Evolutionary conservation across 2,329 filamentous ascomycete genomes (phyloP).

Genomic region (Escovopsis sp.): DNA sequence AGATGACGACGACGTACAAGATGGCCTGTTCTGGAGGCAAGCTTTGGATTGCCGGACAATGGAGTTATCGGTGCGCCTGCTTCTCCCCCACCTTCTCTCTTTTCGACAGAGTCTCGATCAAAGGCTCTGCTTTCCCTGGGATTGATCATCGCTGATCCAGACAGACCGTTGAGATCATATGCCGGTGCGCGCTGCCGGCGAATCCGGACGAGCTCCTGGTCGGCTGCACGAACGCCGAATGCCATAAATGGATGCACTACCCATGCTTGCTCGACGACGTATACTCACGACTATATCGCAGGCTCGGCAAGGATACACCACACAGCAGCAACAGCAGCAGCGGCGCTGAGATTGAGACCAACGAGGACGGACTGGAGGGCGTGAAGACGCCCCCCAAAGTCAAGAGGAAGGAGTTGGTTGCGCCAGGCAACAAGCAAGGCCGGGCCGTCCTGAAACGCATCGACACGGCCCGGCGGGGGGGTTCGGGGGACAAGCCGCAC

Average conservation of each 20-base stretch:
- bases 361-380: too few species aligned
- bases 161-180: conserved; percentile 39
- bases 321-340: conserved; percentile 31
- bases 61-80: conserved; percentile 40
- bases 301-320: conserved; percentile 35
- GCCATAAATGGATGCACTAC: conserved; percentile 48
- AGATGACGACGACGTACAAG: conserved; percentile 48
- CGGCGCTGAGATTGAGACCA: conserved; percentile 20
- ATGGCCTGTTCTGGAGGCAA: conserved; percentile 49
- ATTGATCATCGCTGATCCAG: not conserved
- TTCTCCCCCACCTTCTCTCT: too few species aligned
- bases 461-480: conserved; percentile 17
- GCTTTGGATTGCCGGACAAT: conserved; percentile 42
- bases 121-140: conserved; percentile 10
- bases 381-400: too few species aligned
- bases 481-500: conserved; percentile 29
- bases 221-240: conserved; percentile 39
- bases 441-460: conserved; percentile 14
- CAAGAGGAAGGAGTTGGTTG: too few species aligned
- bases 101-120: too few species aligned
- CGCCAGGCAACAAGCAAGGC: conserved; percentile 12
- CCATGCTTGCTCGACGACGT: conserved; percentile 45
- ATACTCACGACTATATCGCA: conserved; percentile 33
- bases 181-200: conserved; percentile 44
- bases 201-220: conserved; percentile 48